phyloP scores from a whole-genome alignment of 257 asterid species.

The Vinca minor region DNA sequence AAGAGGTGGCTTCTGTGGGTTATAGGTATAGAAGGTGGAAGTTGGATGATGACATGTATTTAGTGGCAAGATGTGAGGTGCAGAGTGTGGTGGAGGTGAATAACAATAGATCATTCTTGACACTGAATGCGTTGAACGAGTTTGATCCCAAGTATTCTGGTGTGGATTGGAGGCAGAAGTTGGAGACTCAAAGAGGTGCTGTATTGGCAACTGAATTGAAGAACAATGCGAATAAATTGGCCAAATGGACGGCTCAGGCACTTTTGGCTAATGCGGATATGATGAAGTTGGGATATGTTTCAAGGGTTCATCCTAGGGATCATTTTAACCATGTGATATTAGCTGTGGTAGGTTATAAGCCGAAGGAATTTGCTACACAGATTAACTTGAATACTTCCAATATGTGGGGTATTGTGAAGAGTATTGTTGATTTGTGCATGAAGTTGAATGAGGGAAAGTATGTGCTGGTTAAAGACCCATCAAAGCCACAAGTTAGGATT shows the following conservation, averaged over 20 bases:
- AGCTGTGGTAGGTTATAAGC: slow-evolving; percentile 96
- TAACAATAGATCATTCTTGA: slow-evolving; percentile 71
- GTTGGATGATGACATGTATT: slow-evolving; percentile 62
- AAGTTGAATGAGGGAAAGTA: slow-evolving; percentile 89
- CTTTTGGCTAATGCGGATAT: slow-evolving; percentile 88
- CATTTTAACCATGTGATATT: slow-evolving; percentile 81
- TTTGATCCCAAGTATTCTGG: slow-evolving; percentile 94
- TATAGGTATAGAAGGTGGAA: slow-evolving; percentile 99
- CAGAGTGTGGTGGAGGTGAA: slow-evolving; percentile 78
- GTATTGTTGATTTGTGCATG: slow-evolving; percentile 95
- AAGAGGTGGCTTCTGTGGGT: slow-evolving; percentile 88
- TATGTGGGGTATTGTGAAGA: slow-evolving; percentile 98
- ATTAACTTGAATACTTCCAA: slow-evolving; percentile 81
- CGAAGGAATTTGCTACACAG: slow-evolving; percentile 76
- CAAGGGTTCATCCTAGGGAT: slow-evolving; percentile 96
- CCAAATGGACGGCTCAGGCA: slow-evolving; percentile 96
- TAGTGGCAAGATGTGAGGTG: slow-evolving; percentile 88
- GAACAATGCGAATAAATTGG: slow-evolving; percentile 88
- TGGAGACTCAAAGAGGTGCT: slow-evolving; percentile 96
- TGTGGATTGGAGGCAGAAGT: slow-evolving; percentile 95
- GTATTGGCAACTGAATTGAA: slow-evolving; percentile 94
- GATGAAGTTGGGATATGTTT: slow-evolving; percentile 95
- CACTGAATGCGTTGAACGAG: slow-evolving; percentile 82
- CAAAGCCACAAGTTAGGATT: slow-evolving; percentile 89
- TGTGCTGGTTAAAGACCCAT: slow-evolving; percentile 93